phyloP scores from a whole-genome alignment of 768 basidiomycete species.

The Boletus edulis region DNA sequence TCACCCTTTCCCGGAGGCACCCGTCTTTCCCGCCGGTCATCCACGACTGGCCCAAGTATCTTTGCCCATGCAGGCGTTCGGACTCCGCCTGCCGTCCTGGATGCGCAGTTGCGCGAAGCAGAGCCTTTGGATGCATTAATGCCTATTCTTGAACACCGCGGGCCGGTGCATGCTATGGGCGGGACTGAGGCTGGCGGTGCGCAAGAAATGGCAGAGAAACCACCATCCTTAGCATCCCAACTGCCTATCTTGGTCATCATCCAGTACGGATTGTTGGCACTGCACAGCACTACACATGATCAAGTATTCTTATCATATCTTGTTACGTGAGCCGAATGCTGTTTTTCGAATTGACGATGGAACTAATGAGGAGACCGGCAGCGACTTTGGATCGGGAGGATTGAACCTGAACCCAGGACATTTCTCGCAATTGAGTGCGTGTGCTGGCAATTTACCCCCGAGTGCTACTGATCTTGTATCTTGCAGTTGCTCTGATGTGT shows the following conservation, averaged over 20 bases:
- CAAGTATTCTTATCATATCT: conserved; percentile 91
- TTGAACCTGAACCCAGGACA: conserved; percentile 87
- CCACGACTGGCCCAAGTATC: conserved; percentile 65
- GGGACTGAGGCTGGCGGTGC: conserved; percentile 27
- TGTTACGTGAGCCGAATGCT: conserved; percentile 38
- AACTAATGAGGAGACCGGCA: conserved; percentile 29
- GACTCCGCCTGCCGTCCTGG: conserved; percentile 70
- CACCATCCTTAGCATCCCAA: conserved; percentile 65
- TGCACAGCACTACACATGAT: conserved; percentile 89
- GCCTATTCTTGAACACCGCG: conserved; percentile 51
- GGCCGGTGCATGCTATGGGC: conserved; percentile 24
- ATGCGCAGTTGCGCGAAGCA: conserved; percentile 60
- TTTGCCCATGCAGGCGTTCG: conserved; percentile 83
- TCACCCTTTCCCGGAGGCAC: conserved; percentile 32
- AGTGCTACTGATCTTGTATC: neutral
- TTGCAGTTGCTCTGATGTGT: conserved; percentile 87
- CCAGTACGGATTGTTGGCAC: conserved; percentile 86
- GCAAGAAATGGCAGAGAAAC: conserved; percentile 49
- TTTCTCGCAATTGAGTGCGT: conserved; percentile 86
- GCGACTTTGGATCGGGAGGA: conserved; percentile 83
- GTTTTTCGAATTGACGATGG: neutral
- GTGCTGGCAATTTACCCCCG: neutral
- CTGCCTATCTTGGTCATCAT: conserved; percentile 83
- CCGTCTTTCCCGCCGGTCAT: conserved; percentile 46
- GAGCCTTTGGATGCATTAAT: conserved; percentile 39